A percentile compares a stretch with the other conserved stretches of the same genome.
These are phyloP conservation scores for Apiotrichum montevideense DNA, from an alignment of 1,284 basidiomycete species.

Conservation along the genomic window DNA sequence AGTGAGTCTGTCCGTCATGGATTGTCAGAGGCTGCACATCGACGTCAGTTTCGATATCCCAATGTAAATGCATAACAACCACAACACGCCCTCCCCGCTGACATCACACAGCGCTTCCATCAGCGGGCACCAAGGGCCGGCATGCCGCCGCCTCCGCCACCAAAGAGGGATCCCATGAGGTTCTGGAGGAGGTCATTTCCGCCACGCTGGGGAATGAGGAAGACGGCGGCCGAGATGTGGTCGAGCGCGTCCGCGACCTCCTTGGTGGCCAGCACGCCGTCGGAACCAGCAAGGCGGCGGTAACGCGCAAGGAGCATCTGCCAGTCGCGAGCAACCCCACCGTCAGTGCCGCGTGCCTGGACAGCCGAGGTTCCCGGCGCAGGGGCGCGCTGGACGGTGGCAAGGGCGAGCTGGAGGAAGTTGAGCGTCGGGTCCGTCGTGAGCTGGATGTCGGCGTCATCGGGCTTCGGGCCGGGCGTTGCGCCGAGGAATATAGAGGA, in stretches of 20 bases:
- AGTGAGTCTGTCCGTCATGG: no score
- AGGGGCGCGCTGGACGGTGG: constrained; percentile 70
- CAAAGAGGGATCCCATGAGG: constrained; percentile 74
- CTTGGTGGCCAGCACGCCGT: constrained; percentile 57
- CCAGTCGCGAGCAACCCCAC: constrained; percentile 60
- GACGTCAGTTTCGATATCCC: not conserved
- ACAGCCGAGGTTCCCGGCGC: constrained; percentile 50
- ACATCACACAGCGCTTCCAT: not conserved
- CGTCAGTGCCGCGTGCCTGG: constrained; percentile 55
- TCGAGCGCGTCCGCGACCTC: constrained; percentile 67
- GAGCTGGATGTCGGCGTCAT: constrained; percentile 61
- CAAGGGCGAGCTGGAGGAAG: constrained; percentile 77
- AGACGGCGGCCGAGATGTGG: constrained; percentile 59
- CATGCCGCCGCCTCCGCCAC: constrained; percentile 52
- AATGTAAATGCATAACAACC: not conserved
- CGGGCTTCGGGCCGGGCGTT: constrained; percentile 31
- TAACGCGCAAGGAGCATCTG: constrained; percentile 73
- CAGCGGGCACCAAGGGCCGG: constrained; percentile 10
- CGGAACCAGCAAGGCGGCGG: constrained; percentile 50
- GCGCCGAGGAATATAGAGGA: constrained; percentile 49
- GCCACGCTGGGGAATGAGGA: constrained; percentile 68
- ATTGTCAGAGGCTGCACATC: no score
- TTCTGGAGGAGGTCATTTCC: constrained; percentile 71
- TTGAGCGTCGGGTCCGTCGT: constrained; percentile 71
- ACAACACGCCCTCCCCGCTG: not conserved